Percentiles rank a stretch among this genome's conserved stretches.
Conservation (phyloP, 2,329 filamentous ascomycete genomes). For the Pseudogymnoascus sp. region DNA sequence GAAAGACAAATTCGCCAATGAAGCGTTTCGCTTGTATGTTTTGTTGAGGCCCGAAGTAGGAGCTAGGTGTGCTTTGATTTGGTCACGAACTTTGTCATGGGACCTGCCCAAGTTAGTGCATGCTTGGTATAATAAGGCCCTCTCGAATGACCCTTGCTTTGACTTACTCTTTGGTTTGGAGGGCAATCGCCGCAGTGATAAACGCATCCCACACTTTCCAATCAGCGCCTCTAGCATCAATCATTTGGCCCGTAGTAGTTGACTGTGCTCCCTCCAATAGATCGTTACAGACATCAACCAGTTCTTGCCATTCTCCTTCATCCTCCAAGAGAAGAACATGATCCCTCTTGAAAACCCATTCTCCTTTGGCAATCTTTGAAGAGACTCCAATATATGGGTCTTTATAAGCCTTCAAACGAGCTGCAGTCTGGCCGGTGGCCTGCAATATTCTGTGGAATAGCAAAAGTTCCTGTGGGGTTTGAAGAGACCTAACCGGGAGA, state of each 20-base stretch:
- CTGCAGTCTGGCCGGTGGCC: slow-evolving; percentile 20
- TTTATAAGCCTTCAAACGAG: slow-evolving; percentile 24
- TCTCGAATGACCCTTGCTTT: slow-evolving; percentile 9
- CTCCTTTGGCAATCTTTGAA: slow-evolving; percentile 27
- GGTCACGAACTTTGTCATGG: slow-evolving; percentile 17
- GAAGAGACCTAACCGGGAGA: slow-evolving; percentile 24
- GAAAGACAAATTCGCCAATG: slow-evolving; percentile 18
- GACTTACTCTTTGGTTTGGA: slow-evolving; percentile 21
- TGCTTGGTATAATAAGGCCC: background rate
- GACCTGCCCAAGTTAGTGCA: background rate
- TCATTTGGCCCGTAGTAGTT: slow-evolving; percentile 20
- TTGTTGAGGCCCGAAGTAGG: slow-evolving; percentile 26
- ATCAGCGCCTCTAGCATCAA: slow-evolving; percentile 25
- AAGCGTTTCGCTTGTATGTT: slow-evolving; percentile 29
- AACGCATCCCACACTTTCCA: slow-evolving; percentile 29
- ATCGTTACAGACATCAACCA: slow-evolving; percentile 21
- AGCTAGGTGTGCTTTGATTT: slow-evolving; percentile 26
- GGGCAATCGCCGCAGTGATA: slow-evolving; percentile 21
- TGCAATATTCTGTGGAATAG: slow-evolving; percentile 25
- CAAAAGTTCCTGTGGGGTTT: slow-evolving; percentile 28
- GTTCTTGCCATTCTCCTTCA: slow-evolving; percentile 22
- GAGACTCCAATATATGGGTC: slow-evolving; percentile 26
- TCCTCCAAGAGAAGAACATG: slow-evolving; percentile 23
- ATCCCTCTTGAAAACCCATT: slow-evolving; percentile 28
- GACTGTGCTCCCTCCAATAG: slow-evolving; percentile 26